Base-by-base conservation (phyloP, 768 basidiomycete species). In the Boletus subparvulus region DNA sequence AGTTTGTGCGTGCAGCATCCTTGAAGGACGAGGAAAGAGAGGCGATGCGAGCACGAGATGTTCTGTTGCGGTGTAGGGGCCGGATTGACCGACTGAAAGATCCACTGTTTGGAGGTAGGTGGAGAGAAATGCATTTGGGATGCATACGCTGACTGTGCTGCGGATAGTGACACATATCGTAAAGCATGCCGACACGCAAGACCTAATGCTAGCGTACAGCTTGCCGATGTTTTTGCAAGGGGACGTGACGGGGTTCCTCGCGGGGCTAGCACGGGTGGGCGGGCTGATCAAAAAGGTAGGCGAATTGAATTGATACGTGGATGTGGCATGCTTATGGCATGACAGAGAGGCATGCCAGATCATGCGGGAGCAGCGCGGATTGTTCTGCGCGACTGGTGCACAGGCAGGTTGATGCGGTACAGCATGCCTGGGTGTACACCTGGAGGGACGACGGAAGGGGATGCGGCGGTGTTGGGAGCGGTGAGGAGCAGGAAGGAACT, bases 121-220 rank as follows among this genome's bases (percentile, higher is more conserved):
- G 50, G 42, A 46, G 30, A 33, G 6, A n/a, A 40, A 12, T n/a
- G 36, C 51, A 41, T 8, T 47, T 39, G 40, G 49, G 26, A 40
- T 44, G 37, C 21, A 54, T 42, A 54, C 43, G 55, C 61, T 67
- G 50, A 64, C 55, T 47, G 47, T 50, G 59, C 35, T 50, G 59
- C 35, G 50, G 42, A 21, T 59, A 90, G 92, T 90, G 53, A 71
- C 79, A 17, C 80, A 88, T 60, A 82, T 97, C 56, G 78, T 94
- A 24, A 70, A 81, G 37, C 82, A 84, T 28, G 83, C 89, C 3
- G 83, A 82, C 62, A 73, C 80, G 33, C 87, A 94, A 67, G 94
- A 96, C 69, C 78, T 97, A 41, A 94, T 95, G 90, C 73, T 96
- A n/a, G 75, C 86, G 47, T 96, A 95, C 75, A 85, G 81, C 61